Evolutionary conservation across 495 filamentous ascomycete genomes (phyloP).

Genomic region (Chaetomium fimeti): DNA sequence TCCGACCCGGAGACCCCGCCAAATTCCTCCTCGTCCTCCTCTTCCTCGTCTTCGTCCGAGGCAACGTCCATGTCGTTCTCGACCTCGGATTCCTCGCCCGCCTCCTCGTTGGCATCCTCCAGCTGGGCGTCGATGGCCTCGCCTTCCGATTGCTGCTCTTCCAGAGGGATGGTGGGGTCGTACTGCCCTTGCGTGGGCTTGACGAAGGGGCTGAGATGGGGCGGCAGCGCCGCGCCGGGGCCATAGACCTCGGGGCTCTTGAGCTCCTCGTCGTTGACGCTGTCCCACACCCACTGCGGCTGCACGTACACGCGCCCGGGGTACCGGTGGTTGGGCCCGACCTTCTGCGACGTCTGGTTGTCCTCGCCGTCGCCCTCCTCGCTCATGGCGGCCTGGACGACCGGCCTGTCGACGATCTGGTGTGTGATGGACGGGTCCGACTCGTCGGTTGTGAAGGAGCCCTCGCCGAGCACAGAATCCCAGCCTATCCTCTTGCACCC

Average conservation of each 20-base stretch:
- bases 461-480: constrained; percentile 85
- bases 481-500: constrained; percentile 96
- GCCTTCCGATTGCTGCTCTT: constrained; percentile 78
- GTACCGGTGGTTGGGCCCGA: constrained; percentile 62
- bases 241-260: constrained; percentile 85
- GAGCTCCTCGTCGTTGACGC: constrained; percentile 82
- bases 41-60: constrained; percentile 44
- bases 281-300: constrained; percentile 98
- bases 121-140: constrained; percentile 66
- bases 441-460: constrained; percentile 87
- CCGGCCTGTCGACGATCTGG: constrained; percentile 86
- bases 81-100: constrained; percentile 39
- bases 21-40: constrained; percentile 40
- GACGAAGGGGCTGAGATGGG: constrained; percentile 95
- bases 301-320: constrained; percentile 90
- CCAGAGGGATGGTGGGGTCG: constrained; percentile 78
- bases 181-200: constrained; percentile 80
- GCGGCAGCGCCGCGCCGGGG: constrained; percentile 83
- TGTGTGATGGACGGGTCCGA: constrained; percentile 86
- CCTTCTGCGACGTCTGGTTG: constrained; percentile 54
- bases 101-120: constrained; percentile 53
- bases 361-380: constrained; percentile 57
- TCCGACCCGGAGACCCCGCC: constrained; percentile 48
- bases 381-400: constrained; percentile 61
- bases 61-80: constrained; percentile 47